Percentiles rank a stretch among this genome's conserved stretches.
phyloP scores from a whole-genome alignment of 164 flowering plant species.

The Annona squamosa region DNA sequence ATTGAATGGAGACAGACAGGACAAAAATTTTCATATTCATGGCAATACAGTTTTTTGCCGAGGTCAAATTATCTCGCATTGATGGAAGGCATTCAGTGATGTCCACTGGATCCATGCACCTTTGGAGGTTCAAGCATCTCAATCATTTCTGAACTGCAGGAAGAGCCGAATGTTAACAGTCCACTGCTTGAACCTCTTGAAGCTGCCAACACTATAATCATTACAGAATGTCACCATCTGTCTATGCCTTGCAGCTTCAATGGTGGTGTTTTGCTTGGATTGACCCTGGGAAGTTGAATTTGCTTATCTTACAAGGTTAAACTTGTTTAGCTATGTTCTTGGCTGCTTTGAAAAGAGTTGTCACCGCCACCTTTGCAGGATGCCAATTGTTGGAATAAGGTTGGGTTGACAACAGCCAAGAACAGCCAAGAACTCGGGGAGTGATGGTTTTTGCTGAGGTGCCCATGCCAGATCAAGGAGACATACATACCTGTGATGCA shows the following conservation, averaged over 20 bases:
- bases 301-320: neutral
- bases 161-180: neutral
- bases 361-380: neutral
- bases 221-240: neutral
- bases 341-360: neutral
- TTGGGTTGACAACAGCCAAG: neutral
- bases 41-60: slow-evolving; percentile 52
- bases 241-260: neutral
- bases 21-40: slow-evolving; percentile 47
- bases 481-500: neutral
- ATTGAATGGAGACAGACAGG: slow-evolving; percentile 37
- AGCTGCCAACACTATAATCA: neutral
- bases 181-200: neutral
- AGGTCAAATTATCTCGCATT: slow-evolving; percentile 29
- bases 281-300: neutral
- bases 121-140: slow-evolving; percentile 3
- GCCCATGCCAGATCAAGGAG: neutral
- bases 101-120: neutral
- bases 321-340: neutral
- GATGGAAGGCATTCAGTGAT: slow-evolving; percentile 3
- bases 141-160: neutral
- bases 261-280: neutral
- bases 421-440: too few relatives aligned
- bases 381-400: neutral
- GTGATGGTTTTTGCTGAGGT: neutral